Evolutionary conservation across 352 stramenopile genomes (phyloP), one percentile per base, ranked within the genome.

Genomic region (Pilasporangium apinafurcum): DNA sequence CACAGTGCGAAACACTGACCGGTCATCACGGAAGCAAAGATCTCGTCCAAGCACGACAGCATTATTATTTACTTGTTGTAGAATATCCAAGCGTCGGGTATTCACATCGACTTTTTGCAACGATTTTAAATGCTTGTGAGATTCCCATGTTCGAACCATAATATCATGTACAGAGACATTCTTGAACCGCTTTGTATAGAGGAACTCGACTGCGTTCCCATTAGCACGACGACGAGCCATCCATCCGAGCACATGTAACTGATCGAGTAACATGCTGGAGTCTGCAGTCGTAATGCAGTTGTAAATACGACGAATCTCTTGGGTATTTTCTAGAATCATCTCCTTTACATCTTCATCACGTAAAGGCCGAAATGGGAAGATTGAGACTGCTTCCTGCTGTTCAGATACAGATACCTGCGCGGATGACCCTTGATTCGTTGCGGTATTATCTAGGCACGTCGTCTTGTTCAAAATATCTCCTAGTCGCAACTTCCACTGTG

Each of bases 181-280:
- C 7, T 65, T 33, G 39, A 73, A 71, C 1, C 16, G 53, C 38
- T 77, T 77, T 13, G 52, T 57, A 22, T 68, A 77, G 12, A 59
- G 50, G 32, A 57, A 73, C 55, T 59, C 51, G 48, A 77, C 62
- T 31, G 61, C 62, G 28, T 52, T 53, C 8, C 48, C 62, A 0
- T 59, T 27, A 17, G 65, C 53, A 20, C 51, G 46, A 14, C 66
- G 55, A n/a, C 64, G 42, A 18, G 73, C 53, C 28, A 65, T 37
- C 65, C 62, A 73, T 2, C 65, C 65, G 28, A 77, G 71, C 17
- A 81, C 48, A n/a, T n/a, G n/a, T n/a, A n/a, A n/a, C n/a, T n/a
- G n/a, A n/a, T n/a, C n/a, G 30, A 75, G 37, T 12, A 76, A 28
- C 26, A 58, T 31, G n/a, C n/a, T n/a, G n/a, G n/a, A n/a, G n/a